Percentiles rank a stretch among this genome's conserved stretches.
Conservation (phyloP, 257 asterid genomes). For the Rehmannia glutinosa region DNA sequence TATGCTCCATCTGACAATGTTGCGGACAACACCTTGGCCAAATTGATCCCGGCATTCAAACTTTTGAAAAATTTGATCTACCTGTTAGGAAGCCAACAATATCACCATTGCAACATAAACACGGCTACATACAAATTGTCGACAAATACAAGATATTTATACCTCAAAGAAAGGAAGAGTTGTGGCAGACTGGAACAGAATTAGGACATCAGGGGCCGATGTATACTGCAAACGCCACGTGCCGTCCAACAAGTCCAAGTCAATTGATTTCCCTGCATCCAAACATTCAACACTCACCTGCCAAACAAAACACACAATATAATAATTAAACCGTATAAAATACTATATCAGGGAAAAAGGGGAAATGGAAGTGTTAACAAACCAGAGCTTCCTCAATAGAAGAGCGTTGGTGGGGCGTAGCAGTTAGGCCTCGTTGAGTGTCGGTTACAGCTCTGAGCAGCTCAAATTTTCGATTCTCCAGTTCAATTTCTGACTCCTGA, state of each 20-base stretch:
- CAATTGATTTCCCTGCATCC: conserved; percentile 56
- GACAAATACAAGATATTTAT: no score
- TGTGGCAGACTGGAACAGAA: conserved; percentile 70
- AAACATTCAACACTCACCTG: conserved; percentile 66
- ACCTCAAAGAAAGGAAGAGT: conserved; percentile 83
- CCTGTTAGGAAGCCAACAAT: conserved; percentile 25
- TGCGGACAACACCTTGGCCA: conserved; percentile 55
- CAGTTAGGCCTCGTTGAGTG: conserved; percentile 74
- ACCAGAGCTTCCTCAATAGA: conserved; percentile 79
- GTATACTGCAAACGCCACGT: conserved; percentile 97
- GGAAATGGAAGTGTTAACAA: neutral
- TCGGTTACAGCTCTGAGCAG: conserved; percentile 58
- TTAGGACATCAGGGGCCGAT: conserved; percentile 78
- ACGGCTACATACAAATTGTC: neutral
- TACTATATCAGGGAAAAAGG: neutral
- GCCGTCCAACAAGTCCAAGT: conserved; percentile 63
- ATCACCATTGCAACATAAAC: neutral
- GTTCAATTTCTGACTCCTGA: conserved; percentile 39
- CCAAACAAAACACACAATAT: neutral
- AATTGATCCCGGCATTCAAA: conserved; percentile 62
- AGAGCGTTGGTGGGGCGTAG: conserved; percentile 62
- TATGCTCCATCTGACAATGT: conserved; percentile 79
- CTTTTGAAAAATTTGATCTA: conserved; percentile 79
- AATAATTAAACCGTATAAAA: no score
- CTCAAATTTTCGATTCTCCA: conserved; percentile 60